These are phyloP conservation scores for Fusarium foetens DNA, from an alignment of 2,329 filamentous ascomycete genomes.

Conservation along the genomic window DNA sequence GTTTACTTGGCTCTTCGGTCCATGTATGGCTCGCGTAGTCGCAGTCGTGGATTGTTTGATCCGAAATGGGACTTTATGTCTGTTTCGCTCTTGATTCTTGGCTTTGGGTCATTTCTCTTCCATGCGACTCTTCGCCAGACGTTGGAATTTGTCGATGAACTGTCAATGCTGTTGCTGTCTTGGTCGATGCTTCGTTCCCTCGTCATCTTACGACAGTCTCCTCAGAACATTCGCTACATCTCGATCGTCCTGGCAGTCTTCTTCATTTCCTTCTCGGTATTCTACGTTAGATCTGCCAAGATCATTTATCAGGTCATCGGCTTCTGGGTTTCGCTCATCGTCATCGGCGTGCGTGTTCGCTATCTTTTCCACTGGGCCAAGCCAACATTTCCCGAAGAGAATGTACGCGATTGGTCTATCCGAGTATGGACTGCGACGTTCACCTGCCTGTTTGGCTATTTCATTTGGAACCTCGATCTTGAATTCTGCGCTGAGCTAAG, in stretches of 20 bases:
- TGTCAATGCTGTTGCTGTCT: conserved; percentile 67
- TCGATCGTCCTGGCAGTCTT: conserved; percentile 53
- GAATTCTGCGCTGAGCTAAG: conserved; percentile 62
- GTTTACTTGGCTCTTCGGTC: conserved; percentile 56
- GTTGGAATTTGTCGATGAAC: conserved; percentile 62
- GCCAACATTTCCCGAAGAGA: conserved; percentile 44
- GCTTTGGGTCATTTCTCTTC: conserved; percentile 56
- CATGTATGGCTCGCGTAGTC: conserved; percentile 48
- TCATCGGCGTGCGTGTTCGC: conserved; percentile 48
- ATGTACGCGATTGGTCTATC: conserved; percentile 42
- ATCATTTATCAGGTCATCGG: conserved; percentile 56
- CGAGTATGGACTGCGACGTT: conserved; percentile 46
- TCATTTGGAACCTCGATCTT: conserved; percentile 67
- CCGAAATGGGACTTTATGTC: conserved; percentile 55
- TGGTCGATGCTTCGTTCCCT: conserved; percentile 63
- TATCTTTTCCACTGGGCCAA: conserved; percentile 50
- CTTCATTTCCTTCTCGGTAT: conserved; percentile 54
- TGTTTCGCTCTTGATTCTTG: conserved; percentile 53
- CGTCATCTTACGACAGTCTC: conserved; percentile 56
- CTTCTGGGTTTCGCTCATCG: conserved; percentile 49
- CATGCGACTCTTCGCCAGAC: conserved; percentile 57
- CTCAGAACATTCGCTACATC: conserved; percentile 45
- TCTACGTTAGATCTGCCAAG: conserved; percentile 55
- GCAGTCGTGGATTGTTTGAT: conserved; percentile 45
- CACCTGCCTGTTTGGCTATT: conserved; percentile 57